Evolutionary conservation across 148 eudicot species (phyloP), one percentile per base, ranked within the genome.

Genomic region (Heliamphora exappendiculata): DNA sequence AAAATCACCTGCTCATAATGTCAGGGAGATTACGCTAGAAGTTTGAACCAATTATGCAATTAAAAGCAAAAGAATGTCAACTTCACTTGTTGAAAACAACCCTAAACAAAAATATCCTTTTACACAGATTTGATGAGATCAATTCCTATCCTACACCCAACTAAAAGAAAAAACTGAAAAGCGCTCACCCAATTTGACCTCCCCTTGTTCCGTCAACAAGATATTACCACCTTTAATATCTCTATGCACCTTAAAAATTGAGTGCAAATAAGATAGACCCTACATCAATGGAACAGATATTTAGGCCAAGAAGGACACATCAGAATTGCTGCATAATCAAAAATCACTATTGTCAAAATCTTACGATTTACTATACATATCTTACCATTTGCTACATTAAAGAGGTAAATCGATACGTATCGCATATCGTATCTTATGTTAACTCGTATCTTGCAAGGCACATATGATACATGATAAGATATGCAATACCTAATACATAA

Each of bases 161-260:
- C 16, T 67, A 55, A 31, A 44, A 70, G 13, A 62, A 17, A 3
- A 33, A 71, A 44, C 24, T 37, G 10, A 45, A 73, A 53, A 83
- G 60, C 76, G 85, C 94, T 80, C 72, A 95, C 97, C 98, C 84
- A 95, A 82, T 84, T 95, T 95, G 75, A 95, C 97, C 83, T 95
- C 98, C 74, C 98, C 98, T 91, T 95, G 98, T 69, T 95, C 98
- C 45, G 98, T 92, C 91, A 95, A 85, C 86, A 95, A 83, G 72
- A 95, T 91, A 76, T 92, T 95, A 80, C 98, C 98, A 72, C 98
- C 97, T 84, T 95, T 95, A 36, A 92, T 95, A 88, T 95, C 98
- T 83, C 98, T 87, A 78, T 95, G 98, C 67, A 95, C 97, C 88
- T 92, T 95, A 82, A 89, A 89, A 79, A 95, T 95, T 36, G 98